phyloP scores from a whole-genome alignment of 2,329 filamentous ascomycete genomes.

The Lojkania enalia region DNA sequence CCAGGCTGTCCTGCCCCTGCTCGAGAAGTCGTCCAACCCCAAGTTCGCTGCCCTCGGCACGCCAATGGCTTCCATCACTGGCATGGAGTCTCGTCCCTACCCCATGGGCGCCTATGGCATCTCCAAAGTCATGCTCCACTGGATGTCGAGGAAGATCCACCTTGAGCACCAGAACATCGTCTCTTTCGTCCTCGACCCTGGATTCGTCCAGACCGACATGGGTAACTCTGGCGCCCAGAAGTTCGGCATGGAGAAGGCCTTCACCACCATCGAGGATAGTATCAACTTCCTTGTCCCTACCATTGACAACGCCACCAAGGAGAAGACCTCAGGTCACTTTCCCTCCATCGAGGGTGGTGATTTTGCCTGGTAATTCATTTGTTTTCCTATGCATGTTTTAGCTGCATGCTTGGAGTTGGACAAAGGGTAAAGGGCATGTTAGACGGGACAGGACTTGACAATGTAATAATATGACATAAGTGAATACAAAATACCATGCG shows the following conservation, averaged over 20 bases:
- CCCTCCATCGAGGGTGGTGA: background rate
- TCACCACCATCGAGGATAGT: conserved; percentile 4
- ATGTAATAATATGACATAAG: too few species aligned
- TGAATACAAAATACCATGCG: too few species aligned
- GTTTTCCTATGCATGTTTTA: too few species aligned
- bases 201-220: conserved; percentile 10
- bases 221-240: conserved; percentile 3
- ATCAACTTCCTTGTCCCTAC: background rate
- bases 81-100: conserved; percentile 2
- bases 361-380: conserved; percentile 1
- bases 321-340: conserved; percentile 1
- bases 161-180: conserved; percentile 2
- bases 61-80: conserved; percentile 1
- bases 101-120: conserved; percentile 2
- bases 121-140: conserved; percentile 5
- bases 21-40: conserved; percentile 27
- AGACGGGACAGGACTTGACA: too few species aligned
- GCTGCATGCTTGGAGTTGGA: too few species aligned
- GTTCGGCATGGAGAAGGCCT: conserved; percentile 7
- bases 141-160: background rate
- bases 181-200: conserved; percentile 5
- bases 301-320: conserved; percentile 3
- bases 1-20: conserved; percentile 39
- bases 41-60: conserved; percentile 3
- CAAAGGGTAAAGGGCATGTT: too few species aligned